Evolutionary conservation across 176 grass and related monocot genomes (phyloP).

Genomic region (Phragmites australis): DNA sequence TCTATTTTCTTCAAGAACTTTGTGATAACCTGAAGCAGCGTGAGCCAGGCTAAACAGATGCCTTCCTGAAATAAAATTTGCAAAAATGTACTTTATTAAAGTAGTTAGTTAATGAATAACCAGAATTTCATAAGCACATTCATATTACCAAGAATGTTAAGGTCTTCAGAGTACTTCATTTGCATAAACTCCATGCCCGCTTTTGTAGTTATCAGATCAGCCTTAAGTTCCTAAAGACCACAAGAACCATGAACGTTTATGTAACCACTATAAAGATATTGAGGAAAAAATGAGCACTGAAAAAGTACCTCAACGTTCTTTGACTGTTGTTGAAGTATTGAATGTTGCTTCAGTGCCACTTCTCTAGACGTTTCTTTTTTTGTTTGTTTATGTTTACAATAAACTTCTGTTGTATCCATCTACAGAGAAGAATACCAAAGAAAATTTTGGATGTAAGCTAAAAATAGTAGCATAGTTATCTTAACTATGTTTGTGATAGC

Average conservation of each 20-base stretch:
- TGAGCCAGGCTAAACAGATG: constrained; percentile 79
- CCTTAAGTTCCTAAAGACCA: constrained; percentile 70
- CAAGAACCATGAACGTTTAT: constrained; percentile 14
- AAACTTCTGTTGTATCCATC: constrained; percentile 57
- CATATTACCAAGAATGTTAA: constrained; percentile 75
- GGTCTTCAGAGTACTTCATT: constrained; percentile 78
- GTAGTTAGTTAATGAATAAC: constrained; percentile 23
- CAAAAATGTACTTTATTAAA: constrained; percentile 32
- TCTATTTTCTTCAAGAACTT: constrained; percentile 98
- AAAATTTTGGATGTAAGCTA: constrained; percentile 16
- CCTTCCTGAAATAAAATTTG: constrained; percentile 66
- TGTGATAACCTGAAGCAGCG: constrained; percentile 90
- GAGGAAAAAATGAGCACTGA: constrained; percentile 16
- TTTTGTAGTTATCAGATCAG: constrained; percentile 70
- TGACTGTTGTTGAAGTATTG: constrained; percentile 74
- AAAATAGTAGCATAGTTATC: constrained; percentile 15
- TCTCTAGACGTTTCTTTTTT: constrained; percentile 68
- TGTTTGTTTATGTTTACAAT: constrained; percentile 57
- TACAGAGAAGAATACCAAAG: constrained; percentile 50
- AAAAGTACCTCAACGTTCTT: constrained; percentile 80
- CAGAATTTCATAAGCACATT: constrained; percentile 8
- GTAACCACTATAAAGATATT: constrained; percentile 17
- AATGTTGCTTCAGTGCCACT: constrained; percentile 62
- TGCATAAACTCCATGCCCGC: constrained; percentile 84
- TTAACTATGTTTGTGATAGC: constrained; percentile 7